phyloP scores from a whole-genome alignment of 2,329 filamentous ascomycete genomes.

The Xylariaceae sp. region DNA sequence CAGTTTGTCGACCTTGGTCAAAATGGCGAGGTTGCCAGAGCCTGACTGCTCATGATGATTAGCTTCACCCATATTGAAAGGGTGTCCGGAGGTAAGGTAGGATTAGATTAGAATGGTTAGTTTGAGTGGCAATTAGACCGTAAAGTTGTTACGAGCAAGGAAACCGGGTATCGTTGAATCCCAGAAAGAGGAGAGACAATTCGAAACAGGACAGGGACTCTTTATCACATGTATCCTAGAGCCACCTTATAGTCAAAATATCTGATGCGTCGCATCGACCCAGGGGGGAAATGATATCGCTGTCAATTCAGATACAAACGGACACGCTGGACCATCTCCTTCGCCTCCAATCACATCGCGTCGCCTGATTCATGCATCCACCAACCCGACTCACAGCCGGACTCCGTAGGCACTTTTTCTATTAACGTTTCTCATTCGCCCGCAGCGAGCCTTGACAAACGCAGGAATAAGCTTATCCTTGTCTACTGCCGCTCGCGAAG shows the following conservation, averaged over 20 bases:
- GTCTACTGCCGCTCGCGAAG: background rate
- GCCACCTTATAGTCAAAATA: background rate
- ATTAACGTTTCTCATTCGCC: background rate
- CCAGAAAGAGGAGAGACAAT: background rate
- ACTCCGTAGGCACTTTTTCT: background rate
- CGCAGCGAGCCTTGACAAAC: background rate
- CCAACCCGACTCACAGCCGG: background rate
- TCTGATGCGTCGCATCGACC: no score
- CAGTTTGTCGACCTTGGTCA: conserved; percentile 38
- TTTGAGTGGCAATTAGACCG: no score
- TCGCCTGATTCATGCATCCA: background rate
- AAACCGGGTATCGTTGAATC: background rate
- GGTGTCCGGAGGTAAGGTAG: background rate
- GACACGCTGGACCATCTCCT: background rate
- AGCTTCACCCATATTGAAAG: background rate
- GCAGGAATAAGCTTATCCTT: background rate
- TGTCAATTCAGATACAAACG: background rate
- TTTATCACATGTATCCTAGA: background rate
- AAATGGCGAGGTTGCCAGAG: conserved; percentile 29
- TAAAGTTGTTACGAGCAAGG: background rate
- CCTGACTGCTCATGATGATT: background rate
- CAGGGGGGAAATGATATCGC: no score
- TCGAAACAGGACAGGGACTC: background rate
- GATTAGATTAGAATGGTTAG: background rate
- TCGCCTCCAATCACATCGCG: background rate